Percentiles rank a stretch among this genome's conserved stretches.
phyloP scores from a whole-genome alignment of 176 grass and related monocot species.

The Saccharum officinarum region DNA sequence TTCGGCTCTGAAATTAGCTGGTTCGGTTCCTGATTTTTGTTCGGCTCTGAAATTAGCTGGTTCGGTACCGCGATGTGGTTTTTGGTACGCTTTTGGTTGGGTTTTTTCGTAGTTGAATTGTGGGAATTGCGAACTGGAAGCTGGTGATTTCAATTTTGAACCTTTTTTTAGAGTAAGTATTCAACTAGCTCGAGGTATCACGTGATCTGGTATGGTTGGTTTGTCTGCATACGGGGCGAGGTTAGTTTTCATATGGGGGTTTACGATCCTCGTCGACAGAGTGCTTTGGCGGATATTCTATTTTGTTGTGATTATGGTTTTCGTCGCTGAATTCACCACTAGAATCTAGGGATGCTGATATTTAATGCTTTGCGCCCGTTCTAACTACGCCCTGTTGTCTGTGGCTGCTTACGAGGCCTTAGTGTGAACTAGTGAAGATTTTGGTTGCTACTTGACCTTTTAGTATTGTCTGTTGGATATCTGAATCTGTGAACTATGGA shows the following conservation, averaged over 20 bases:
- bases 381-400: neutral
- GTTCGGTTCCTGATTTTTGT: neutral
- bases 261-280: neutral
- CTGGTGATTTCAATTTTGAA: neutral
- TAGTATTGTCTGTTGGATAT: neutral
- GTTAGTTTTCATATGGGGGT: neutral
- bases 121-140: neutral
- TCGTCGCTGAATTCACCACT: neutral
- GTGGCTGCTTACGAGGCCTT: neutral
- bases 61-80: neutral
- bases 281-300: neutral
- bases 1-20: neutral
- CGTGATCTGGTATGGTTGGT: neutral
- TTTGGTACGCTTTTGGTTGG: neutral
- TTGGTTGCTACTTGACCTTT: neutral
- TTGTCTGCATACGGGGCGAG: neutral
- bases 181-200: neutral
- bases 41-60: neutral
- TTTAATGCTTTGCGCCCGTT: neutral
- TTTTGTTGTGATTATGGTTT: neutral
- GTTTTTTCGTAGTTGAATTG: conserved; percentile 19
- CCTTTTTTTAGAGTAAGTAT: neutral
- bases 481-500: conserved; percentile 8
- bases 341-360: neutral
- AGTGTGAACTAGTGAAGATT: conserved; percentile 4